Evolutionary conservation across 2,329 filamentous ascomycete genomes (phyloP).

Genomic region (Cladophialophora psammophila): DNA sequence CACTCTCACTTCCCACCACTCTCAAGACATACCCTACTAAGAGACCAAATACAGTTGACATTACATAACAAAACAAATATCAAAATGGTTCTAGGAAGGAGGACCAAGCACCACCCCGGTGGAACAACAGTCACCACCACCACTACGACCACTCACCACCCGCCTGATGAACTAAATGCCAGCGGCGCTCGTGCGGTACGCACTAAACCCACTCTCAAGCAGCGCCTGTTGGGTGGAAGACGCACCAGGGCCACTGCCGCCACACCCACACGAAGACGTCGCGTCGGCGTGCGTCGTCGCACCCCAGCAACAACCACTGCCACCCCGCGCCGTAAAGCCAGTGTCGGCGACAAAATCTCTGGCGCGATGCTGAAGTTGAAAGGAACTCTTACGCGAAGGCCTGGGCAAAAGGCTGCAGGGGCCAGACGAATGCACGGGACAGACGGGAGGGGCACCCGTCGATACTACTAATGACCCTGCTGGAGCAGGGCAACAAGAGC

Average conservation of each 20-base stretch:
- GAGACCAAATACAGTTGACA: neutral
- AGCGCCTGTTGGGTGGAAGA: conserved; percentile 56
- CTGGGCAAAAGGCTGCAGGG: conserved; percentile 78
- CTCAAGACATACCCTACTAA: neutral
- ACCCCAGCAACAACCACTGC: conserved; percentile 19
- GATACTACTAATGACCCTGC: conserved; percentile 38
- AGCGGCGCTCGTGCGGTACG: conserved; percentile 25
- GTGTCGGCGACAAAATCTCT: conserved; percentile 77
- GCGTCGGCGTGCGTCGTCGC: conserved; percentile 22
- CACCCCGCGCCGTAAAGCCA: conserved; percentile 70
- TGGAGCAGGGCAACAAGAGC: neutral
- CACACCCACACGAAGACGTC: conserved; percentile 42
- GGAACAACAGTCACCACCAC: conserved; percentile 35
- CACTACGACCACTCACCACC: conserved; percentile 31
- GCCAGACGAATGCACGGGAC: conserved; percentile 77
- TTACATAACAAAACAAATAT: neutral
- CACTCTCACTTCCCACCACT: neutral
- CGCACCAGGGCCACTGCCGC: conserved; percentile 52
- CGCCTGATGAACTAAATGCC: conserved; percentile 2
- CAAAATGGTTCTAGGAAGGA: conserved; percentile 34
- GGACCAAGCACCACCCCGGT: conserved; percentile 24
- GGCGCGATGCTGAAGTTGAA: conserved; percentile 77
- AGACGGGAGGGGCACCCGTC: conserved; percentile 64
- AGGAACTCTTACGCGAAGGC: conserved; percentile 71
- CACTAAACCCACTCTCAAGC: conserved; percentile 61